Conservation (phyloP, 2,329 filamentous ascomycete genomes). For the Colletotrichum sp. region DNA sequence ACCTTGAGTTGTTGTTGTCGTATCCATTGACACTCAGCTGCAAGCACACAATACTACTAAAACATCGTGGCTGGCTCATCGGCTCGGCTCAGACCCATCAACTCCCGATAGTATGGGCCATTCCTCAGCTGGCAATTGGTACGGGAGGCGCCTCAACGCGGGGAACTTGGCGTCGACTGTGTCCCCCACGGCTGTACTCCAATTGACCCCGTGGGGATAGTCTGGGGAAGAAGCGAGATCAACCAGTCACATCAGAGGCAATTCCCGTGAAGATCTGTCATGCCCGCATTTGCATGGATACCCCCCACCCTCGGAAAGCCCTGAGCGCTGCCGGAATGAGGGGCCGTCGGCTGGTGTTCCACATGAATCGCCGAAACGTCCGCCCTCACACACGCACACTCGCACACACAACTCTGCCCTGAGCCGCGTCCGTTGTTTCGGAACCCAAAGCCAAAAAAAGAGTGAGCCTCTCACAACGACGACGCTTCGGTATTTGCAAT, state of each 20-base stretch:
- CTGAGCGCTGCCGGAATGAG: not conserved
- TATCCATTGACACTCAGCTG: not conserved
- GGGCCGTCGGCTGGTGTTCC: not conserved
- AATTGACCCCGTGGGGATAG: not conserved
- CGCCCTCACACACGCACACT: not conserved
- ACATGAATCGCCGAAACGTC: not conserved
- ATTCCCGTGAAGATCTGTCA: not conserved
- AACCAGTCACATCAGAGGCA: not conserved
- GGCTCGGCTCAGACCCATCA: constrained; percentile 6
- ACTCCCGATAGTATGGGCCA: not conserved
- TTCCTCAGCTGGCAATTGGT: not conserved
- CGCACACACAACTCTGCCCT: not conserved
- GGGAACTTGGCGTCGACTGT: not conserved
- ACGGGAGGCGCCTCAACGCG: not conserved
- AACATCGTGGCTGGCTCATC: not conserved
- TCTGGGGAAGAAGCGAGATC: not conserved
- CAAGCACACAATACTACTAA: not conserved
- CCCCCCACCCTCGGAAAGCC: not conserved
- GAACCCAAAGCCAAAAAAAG: not conserved
- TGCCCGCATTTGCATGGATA: not conserved
- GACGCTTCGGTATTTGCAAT: constrained; percentile 4
- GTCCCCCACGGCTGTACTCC: not conserved
- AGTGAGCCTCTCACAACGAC: not conserved
- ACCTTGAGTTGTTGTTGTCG: not conserved
- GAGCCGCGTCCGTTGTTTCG: not conserved